Conservation (phyloP, 2,329 filamentous ascomycete genomes). For the Xylaria sp. region DNA sequence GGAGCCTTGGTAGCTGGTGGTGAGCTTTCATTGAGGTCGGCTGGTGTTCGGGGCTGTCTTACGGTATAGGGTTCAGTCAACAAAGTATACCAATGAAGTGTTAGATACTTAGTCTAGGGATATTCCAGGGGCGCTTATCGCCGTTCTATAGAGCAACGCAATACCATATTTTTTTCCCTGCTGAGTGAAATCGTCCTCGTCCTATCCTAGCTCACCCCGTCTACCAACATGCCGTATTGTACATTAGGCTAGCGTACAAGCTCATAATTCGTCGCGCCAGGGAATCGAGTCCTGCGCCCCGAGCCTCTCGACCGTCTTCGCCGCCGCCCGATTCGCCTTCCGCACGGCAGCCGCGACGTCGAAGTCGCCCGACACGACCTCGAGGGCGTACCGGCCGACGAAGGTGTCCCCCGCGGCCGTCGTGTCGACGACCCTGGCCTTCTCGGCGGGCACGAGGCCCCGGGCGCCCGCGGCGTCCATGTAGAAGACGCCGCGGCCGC, state of each 20-base stretch:
- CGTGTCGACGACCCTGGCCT: slow-evolving; percentile 82
- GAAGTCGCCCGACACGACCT: slow-evolving; percentile 59
- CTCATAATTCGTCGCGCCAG: slow-evolving; percentile 55
- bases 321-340: slow-evolving; percentile 65
- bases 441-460: slow-evolving; percentile 63
- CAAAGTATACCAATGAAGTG: slow-evolving; percentile 8
- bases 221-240: neutral
- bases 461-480: slow-evolving; percentile 48
- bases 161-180: neutral
- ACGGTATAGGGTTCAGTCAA: slow-evolving; percentile 5
- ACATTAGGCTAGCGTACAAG: neutral
- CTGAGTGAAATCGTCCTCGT: neutral
- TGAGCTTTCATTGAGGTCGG: slow-evolving; percentile 10
- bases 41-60: neutral
- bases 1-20: slow-evolving; percentile 35
- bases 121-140: slow-evolving; percentile 4
- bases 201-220: neutral
- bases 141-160: slow-evolving; percentile 4
- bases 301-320: slow-evolving; percentile 64
- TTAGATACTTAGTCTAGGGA: slow-evolving; percentile 14
- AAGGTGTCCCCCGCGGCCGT: slow-evolving; percentile 96
- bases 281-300: slow-evolving; percentile 71
- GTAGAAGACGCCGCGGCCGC: slow-evolving; percentile 76
- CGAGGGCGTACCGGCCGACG: slow-evolving; percentile 82
- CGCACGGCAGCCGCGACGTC: slow-evolving; percentile 62